Percentiles rank a stretch among this genome's conserved stretches.
Evolutionary conservation across 1,284 basidiomycete genomes (phyloP).

Genomic region (Rugosomyces carneus): DNA sequence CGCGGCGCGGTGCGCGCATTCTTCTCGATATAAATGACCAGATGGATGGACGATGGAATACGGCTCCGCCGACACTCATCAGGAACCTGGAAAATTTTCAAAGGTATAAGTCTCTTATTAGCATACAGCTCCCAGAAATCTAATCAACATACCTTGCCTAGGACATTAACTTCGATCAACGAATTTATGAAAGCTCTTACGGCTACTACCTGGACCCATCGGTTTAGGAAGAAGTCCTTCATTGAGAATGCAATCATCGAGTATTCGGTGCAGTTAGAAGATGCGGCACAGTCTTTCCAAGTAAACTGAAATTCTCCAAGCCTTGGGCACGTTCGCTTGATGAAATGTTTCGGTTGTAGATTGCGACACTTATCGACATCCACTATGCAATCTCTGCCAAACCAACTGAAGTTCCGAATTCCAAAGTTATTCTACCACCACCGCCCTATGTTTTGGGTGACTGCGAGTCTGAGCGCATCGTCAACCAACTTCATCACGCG

Average conservation of each 20-base stretch:
- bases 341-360: slow-evolving; percentile 21
- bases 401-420: not conserved
- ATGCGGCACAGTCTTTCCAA: slow-evolving; percentile 44
- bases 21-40: slow-evolving; percentile 39
- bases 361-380: slow-evolving; percentile 45
- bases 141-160: slow-evolving; percentile 14
- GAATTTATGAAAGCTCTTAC: slow-evolving; percentile 35
- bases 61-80: slow-evolving; percentile 36
- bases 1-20: slow-evolving; percentile 38
- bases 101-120: slow-evolving; percentile 23
- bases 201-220: slow-evolving; percentile 34
- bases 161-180: slow-evolving; percentile 33
- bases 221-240: slow-evolving; percentile 33
- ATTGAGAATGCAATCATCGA: slow-evolving; percentile 33
- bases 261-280: slow-evolving; percentile 32
- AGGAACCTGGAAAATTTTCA: slow-evolving; percentile 41
- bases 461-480: not conserved
- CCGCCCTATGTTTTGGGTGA: slow-evolving; percentile 3
- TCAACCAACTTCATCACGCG: not conserved
- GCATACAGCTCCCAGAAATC: not conserved
- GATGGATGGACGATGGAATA: slow-evolving; percentile 42
- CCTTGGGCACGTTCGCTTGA: not conserved
- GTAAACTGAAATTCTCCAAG: slow-evolving; percentile 17
- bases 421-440: slow-evolving; percentile 1
- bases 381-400: slow-evolving; percentile 32